Conservation (phyloP, 169 alveolate genomes). For the Neospora caninum region DNA sequence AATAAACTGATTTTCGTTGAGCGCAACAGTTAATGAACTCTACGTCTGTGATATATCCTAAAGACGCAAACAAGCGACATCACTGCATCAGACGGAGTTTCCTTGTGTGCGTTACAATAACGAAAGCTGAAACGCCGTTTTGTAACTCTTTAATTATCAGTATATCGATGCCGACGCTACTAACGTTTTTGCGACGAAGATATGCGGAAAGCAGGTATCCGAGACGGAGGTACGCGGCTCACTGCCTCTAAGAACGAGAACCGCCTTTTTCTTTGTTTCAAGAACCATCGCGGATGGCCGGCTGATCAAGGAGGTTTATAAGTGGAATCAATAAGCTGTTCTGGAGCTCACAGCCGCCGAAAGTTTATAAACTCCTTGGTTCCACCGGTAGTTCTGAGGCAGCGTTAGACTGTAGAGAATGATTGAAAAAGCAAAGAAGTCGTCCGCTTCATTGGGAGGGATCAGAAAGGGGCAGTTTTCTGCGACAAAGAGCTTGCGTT, state of each 20-base stretch:
- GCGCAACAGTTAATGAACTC: too few relatives aligned
- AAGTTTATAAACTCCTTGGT: slow-evolving; percentile 20
- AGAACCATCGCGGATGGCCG: background rate
- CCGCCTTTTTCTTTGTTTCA: background rate
- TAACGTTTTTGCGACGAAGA: too few relatives aligned
- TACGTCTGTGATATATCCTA: too few relatives aligned
- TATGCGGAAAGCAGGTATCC: background rate
- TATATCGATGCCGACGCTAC: too few relatives aligned
- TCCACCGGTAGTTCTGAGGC: slow-evolving; percentile 14
- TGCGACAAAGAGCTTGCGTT: slow-evolving; percentile 10
- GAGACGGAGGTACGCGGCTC: background rate
- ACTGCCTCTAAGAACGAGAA: background rate
- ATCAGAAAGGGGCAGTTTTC: slow-evolving; percentile 27
- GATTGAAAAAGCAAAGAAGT: slow-evolving; percentile 17
- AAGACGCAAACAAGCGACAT: too few relatives aligned
- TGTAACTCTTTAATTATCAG: too few relatives aligned
- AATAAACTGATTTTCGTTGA: too few relatives aligned
- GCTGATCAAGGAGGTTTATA: background rate
- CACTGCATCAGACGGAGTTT: too few relatives aligned
- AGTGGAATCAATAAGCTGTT: background rate
- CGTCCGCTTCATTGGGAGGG: slow-evolving; percentile 3
- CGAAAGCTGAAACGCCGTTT: too few relatives aligned
- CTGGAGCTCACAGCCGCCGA: slow-evolving; percentile 34
- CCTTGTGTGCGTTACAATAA: too few relatives aligned
- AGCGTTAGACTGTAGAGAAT: background rate